Evolutionary conservation across 345 rosid species (phyloP), one percentile per base, ranked within the genome.

Genomic region (Physaria fendleri): DNA sequence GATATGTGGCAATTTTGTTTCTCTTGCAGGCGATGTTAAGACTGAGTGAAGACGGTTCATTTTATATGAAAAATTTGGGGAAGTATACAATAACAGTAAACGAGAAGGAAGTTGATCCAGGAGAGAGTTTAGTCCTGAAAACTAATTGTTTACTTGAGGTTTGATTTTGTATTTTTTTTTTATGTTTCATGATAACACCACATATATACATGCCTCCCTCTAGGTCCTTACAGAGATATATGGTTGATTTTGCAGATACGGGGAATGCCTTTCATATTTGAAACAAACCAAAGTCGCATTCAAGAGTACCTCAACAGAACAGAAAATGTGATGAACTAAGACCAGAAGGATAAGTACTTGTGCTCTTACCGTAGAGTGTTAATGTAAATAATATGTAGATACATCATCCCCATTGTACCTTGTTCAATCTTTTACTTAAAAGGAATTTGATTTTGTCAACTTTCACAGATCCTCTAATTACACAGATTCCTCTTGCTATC

Each of bases 131-230:
- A 44, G 22, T 32, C 34, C 90, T 89, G 25, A 71, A 63, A 24
- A 74, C 89, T 40, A 78, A 76, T 71, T 72, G 80, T 79, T 81
- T 89, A 72, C 81, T 89, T 41, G 88, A 89, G 92, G 92, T 89
- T 75, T 24, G 56, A 69, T 68, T 56, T 33, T 53, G 16, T 4
- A 17, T 27, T 62, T 66, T 12, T 12, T 35, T 49, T 22, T 50
- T 54, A 13, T 11, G 6, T 46, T 14, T 33, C 39, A 40, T 34
- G 21, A n/a, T 14, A 37, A 20, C 22, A 12, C n/a, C n/a, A n/a
- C n/a, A n/a, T n/a, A n/a, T n/a, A 8, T 7, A 41, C 20, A 4
- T 2, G 5, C 15, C 23, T 13, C 0, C 10, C 1, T 21, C 7
- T 13, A 7, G 25, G 27, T 68, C 30, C 35, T 46, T 52, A 33